phyloP scores from a whole-genome alignment of 1,284 basidiomycete genomes.

The Trichosporon asahii region DNA sequence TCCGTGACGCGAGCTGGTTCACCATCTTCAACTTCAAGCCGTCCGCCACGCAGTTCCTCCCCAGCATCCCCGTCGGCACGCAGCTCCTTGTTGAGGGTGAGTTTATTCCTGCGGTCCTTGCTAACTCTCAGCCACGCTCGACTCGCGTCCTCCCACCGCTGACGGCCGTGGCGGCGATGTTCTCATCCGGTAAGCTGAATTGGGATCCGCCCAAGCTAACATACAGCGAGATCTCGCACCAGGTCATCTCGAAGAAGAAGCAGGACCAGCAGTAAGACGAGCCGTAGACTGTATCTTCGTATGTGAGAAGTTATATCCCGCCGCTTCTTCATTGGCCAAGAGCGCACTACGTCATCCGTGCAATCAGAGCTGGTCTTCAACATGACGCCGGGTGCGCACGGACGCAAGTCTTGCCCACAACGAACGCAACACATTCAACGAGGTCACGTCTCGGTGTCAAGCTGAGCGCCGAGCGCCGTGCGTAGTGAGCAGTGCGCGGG shows the following conservation, averaged over 20 bases:
- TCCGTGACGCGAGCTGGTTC: slow-evolving; percentile 36
- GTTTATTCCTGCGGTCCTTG: slow-evolving; percentile 14
- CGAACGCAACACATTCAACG: no score
- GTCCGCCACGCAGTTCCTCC: slow-evolving; percentile 27
- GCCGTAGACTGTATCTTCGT: slow-evolving; percentile 6
- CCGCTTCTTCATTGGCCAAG: neutral
- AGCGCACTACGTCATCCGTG: neutral
- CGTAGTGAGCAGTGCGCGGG: neutral
- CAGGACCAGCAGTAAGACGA: slow-evolving; percentile 9
- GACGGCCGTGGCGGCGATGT: slow-evolving; percentile 24
- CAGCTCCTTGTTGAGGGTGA: slow-evolving; percentile 42
- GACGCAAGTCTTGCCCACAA: neutral
- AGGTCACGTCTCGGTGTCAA: no score
- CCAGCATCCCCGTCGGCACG: slow-evolving; percentile 33
- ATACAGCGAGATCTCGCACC: slow-evolving; percentile 24
- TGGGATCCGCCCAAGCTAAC: neutral
- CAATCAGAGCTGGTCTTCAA: neutral
- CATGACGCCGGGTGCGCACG: neutral
- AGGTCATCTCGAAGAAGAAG: slow-evolving; percentile 24
- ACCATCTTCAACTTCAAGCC: slow-evolving; percentile 44
- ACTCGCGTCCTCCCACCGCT: slow-evolving; percentile 19
- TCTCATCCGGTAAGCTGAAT: slow-evolving; percentile 25
- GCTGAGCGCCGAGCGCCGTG: neutral
- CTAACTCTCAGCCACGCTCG: slow-evolving; percentile 21
- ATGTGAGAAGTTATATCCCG: slow-evolving; percentile 3